Evolutionary conservation across 2,329 filamentous ascomycete species (phyloP).

Genomic region (Domatiomyces catenatus): DNA sequence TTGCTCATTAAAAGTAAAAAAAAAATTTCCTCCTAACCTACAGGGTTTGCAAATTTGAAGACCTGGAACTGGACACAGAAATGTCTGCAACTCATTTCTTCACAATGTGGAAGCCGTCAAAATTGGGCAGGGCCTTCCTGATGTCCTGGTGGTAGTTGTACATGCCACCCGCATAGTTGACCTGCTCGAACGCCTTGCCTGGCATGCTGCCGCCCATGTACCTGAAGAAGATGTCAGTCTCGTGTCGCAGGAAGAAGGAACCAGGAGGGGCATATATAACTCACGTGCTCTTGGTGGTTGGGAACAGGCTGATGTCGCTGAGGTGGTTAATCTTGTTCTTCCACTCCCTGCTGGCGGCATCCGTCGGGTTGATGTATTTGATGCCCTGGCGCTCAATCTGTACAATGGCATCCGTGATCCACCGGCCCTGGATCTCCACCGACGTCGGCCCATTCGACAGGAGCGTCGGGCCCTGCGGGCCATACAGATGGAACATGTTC

Average conservation of each 20-base stretch:
- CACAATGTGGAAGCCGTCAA: conserved; percentile 14
- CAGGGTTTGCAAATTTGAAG: too few species aligned
- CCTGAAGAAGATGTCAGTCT: background rate
- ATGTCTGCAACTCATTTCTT: conserved; percentile 1
- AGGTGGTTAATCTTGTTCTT: conserved; percentile 32
- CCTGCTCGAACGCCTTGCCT: conserved; percentile 37
- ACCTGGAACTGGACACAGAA: background rate
- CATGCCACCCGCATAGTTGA: conserved; percentile 29
- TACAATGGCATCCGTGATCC: conserved; percentile 35
- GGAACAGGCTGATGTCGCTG: conserved; percentile 30
- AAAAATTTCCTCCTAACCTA: too few species aligned
- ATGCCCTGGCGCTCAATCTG: conserved; percentile 35
- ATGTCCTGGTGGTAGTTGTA: conserved; percentile 14
- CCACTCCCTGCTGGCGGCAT: conserved; percentile 35
- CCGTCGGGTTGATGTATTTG: conserved; percentile 37
- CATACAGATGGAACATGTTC: conserved; percentile 41
- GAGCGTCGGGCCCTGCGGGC: conserved; percentile 40
- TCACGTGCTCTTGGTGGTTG: conserved; percentile 20
- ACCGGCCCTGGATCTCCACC: conserved; percentile 43
- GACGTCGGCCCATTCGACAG: conserved; percentile 42
- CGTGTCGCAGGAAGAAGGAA: background rate
- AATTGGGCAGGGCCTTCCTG: conserved; percentile 9
- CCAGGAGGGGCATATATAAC: conserved; percentile 36
- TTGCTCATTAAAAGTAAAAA: too few species aligned
- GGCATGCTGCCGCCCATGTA: conserved; percentile 44